Conservation (phyloP, 2,329 filamentous ascomycete species). For the Seiridium cupressi region DNA sequence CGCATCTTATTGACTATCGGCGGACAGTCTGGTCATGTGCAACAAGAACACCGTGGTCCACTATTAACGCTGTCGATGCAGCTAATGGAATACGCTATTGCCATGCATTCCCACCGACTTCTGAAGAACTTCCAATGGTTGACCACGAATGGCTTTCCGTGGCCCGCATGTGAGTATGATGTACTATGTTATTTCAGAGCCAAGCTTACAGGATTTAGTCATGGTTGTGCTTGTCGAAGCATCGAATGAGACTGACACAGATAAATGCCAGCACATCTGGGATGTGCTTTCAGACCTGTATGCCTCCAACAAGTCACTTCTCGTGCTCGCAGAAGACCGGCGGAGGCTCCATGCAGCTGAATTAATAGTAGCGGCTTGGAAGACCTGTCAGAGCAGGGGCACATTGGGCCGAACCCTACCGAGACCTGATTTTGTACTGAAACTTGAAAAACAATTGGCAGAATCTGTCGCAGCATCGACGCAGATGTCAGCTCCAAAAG, state of each 20-base stretch:
- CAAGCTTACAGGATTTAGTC: neutral
- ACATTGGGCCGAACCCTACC: neutral
- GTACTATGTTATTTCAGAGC: neutral
- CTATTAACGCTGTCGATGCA: neutral
- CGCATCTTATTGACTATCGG: neutral
- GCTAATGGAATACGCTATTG: neutral
- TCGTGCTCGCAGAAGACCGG: neutral
- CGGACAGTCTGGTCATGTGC: neutral
- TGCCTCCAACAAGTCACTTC: neutral
- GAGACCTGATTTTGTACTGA: neutral
- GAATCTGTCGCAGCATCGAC: neutral
- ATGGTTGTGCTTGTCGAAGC: neutral
- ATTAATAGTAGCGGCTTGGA: slow-evolving; percentile 1
- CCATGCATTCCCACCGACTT: neutral
- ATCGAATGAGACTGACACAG: neutral
- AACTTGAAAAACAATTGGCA: neutral
- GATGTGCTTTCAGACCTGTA: neutral
- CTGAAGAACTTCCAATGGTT: neutral
- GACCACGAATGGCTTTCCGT: neutral
- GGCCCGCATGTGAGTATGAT: neutral
- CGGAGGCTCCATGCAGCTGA: neutral
- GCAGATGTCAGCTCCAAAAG: neutral
- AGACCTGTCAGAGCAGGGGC: neutral
- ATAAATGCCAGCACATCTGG: neutral
- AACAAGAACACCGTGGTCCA: neutral